Evolutionary conservation across 148 eudicot genomes (phyloP).

Genomic region (Rhododendron henanense): DNA sequence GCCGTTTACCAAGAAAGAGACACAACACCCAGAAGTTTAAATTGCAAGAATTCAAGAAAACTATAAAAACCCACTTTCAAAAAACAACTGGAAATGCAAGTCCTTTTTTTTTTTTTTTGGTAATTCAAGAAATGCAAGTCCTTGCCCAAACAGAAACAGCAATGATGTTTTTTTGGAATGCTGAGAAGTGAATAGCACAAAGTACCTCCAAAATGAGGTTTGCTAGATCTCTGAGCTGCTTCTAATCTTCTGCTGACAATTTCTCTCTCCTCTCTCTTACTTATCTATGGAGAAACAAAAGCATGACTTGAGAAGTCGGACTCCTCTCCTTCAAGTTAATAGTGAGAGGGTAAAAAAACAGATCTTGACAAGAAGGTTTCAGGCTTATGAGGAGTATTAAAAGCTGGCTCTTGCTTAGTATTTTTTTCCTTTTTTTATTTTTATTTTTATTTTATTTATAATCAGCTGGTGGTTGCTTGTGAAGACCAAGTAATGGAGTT

Average conservation of each 20-base stretch:
- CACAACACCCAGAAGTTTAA: slow-evolving; percentile 13
- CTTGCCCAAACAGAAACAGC: background rate
- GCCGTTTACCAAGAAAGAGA: background rate
- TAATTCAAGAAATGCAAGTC: background rate
- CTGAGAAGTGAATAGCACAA: background rate
- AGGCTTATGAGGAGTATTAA: slow-evolving; percentile 7
- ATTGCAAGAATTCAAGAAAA: background rate
- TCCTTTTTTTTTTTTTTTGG: background rate
- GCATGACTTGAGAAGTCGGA: slow-evolving; percentile 7
- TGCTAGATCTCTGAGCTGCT: slow-evolving; percentile 8
- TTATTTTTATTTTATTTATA: too few relatives aligned
- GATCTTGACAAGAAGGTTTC: slow-evolving; percentile 26
- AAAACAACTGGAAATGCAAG: background rate
- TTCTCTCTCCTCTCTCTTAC: background rate
- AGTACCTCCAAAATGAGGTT: slow-evolving; percentile 20
- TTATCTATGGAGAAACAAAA: background rate
- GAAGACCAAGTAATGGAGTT: background rate
- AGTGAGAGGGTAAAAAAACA: slow-evolving; percentile 10
- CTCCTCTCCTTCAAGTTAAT: background rate
- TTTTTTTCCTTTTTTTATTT: background rate
- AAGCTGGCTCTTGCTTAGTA: background rate
- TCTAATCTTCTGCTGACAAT: background rate
- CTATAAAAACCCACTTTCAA: background rate
- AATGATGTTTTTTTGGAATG: background rate
- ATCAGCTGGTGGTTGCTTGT: background rate